Evolutionary conservation across 2,329 filamentous ascomycete species (phyloP).

Genomic region (Polychaeton citri): DNA sequence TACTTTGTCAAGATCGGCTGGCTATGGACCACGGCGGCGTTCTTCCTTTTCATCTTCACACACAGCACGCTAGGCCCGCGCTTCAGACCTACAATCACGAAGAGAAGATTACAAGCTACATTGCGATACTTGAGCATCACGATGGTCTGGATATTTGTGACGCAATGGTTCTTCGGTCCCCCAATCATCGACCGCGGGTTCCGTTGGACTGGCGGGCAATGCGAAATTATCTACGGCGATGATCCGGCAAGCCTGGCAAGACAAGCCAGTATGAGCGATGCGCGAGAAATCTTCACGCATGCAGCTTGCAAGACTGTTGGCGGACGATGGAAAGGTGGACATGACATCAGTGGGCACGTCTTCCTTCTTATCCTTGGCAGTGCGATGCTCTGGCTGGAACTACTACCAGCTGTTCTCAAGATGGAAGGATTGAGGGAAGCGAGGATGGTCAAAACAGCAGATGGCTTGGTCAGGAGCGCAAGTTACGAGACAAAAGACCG

Average conservation of each 20-base stretch:
- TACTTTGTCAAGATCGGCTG: conserved; percentile 93
- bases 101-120: conserved; percentile 43
- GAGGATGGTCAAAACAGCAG: conserved; percentile 49
- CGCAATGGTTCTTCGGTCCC: conserved; percentile 94
- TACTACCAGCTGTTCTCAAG: conserved; percentile 47
- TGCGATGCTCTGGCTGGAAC: conserved; percentile 69
- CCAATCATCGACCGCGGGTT: conserved; percentile 84
- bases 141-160: conserved; percentile 68
- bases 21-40: conserved; percentile 74
- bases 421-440: conserved; percentile 42
- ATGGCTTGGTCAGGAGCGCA: conserved; percentile 45
- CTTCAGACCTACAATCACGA: conserved; percentile 25
- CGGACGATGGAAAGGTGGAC: conserved; percentile 79
- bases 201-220: conserved; percentile 73
- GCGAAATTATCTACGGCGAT: conserved; percentile 42
- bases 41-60: conserved; percentile 54
- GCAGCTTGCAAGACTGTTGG: conserved; percentile 72
- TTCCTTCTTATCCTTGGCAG: conserved; percentile 82
- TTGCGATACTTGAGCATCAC: conserved; percentile 63
- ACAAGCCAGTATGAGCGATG: conserved; percentile 23
- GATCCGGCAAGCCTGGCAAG: conserved; percentile 6
- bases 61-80: conserved; percentile 46
- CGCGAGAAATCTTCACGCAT: conserved; percentile 49
- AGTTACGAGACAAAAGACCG: conserved; percentile 26
- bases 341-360: conserved; percentile 92